Conservation (phyloP, 2,329 filamentous ascomycete genomes). For the Zymoseptoria pseudotritici region DNA sequence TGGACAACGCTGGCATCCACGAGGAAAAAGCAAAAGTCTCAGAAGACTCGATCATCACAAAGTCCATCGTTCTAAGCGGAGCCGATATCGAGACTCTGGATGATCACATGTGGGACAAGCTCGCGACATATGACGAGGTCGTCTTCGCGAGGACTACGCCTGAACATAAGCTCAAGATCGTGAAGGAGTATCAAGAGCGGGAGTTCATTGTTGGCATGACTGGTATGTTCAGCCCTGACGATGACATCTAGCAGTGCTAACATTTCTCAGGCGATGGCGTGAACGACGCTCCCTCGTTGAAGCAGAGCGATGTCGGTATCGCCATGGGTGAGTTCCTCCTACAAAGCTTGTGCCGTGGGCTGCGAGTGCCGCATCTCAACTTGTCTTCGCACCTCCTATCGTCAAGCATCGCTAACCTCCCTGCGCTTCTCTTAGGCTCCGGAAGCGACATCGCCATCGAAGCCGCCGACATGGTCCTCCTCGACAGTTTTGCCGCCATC, state of each 20-base stretch:
- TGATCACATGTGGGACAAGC: conserved; percentile 60
- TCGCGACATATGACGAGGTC: conserved; percentile 61
- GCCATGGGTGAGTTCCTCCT: conserved; percentile 14
- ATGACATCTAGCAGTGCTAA: neutral
- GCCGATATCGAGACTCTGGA: conserved; percentile 59
- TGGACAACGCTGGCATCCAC: conserved; percentile 24
- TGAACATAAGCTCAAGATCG: conserved; percentile 71
- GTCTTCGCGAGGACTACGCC: conserved; percentile 71
- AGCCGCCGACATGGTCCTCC: conserved; percentile 54
- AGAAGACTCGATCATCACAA: conserved; percentile 3
- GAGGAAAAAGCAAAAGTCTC: conserved; percentile 14
- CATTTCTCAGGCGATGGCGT: conserved; percentile 33
- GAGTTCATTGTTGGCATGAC: conserved; percentile 51
- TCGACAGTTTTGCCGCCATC: conserved; percentile 64
- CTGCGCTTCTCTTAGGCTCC: conserved; percentile 39
- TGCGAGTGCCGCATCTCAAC: neutral
- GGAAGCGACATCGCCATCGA: conserved; percentile 57
- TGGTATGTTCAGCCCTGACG: conserved; percentile 19
- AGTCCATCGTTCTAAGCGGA: conserved; percentile 54
- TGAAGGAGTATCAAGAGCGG: conserved; percentile 62
- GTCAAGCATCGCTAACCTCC: neutral
- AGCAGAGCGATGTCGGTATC: conserved; percentile 1
- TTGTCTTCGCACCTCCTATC: too few species aligned
- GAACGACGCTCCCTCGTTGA: conserved; percentile 48
- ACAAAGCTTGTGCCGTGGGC: neutral